Evolutionary conservation across 1,284 basidiomycete genomes (phyloP).

Genomic region (Tremellales sp.): DNA sequence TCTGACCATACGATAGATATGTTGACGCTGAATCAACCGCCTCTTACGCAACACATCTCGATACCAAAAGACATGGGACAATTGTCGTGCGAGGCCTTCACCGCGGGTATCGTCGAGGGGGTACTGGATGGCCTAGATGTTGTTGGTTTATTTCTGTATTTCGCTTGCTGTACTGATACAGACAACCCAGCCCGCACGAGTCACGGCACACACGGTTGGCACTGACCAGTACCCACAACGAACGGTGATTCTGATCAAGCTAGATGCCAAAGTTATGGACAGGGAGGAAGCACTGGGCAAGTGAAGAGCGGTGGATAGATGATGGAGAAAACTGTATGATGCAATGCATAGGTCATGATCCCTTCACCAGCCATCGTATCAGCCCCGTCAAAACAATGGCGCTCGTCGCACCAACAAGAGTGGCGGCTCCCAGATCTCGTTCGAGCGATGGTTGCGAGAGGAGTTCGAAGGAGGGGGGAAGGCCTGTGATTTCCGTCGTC

Average conservation of each 20-base stretch:
- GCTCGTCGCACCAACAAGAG: constrained; percentile 15
- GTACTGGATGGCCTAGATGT: constrained; percentile 93
- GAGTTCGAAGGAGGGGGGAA: constrained; percentile 16
- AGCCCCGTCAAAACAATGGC: constrained; percentile 6
- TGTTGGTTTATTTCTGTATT: constrained; percentile 57
- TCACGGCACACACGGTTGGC: constrained; percentile 92
- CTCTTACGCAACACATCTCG: constrained; percentile 84
- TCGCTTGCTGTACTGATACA: neutral
- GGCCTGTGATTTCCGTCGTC: constrained; percentile 6
- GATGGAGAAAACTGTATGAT: no score
- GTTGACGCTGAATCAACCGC: constrained; percentile 95
- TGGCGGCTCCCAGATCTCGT: constrained; percentile 24
- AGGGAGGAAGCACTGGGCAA: constrained; percentile 69
- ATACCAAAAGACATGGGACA: constrained; percentile 92
- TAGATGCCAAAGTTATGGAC: constrained; percentile 83
- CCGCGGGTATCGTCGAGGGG: constrained; percentile 95
- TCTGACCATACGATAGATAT: constrained; percentile 62
- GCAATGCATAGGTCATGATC: neutral
- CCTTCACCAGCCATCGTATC: constrained; percentile 5
- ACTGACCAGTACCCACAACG: constrained; percentile 74
- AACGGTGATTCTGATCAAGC: constrained; percentile 89
- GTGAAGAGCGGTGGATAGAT: no score
- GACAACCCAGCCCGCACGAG: constrained; percentile 79
- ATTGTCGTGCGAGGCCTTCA: constrained; percentile 92
- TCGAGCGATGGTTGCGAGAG: constrained; percentile 23